Percentiles rank a stretch among this genome's conserved stretches.
Evolutionary conservation across 2,329 filamentous ascomycete species (phyloP).

Genomic region (Simplicillium sp.): DNA sequence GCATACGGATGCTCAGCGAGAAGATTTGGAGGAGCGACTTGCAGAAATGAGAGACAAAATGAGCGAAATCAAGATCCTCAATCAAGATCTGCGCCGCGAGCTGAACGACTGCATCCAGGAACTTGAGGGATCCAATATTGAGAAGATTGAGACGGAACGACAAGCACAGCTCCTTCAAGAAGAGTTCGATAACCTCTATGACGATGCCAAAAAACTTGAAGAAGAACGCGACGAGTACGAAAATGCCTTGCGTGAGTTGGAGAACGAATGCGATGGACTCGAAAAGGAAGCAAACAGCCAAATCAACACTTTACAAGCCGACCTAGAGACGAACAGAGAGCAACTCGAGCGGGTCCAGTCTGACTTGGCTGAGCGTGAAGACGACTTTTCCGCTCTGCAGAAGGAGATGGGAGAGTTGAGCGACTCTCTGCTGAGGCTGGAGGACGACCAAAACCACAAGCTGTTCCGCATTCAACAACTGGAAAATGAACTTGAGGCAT

Average conservation of each 20-base stretch:
- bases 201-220: constrained; percentile 70
- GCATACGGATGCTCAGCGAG: constrained; percentile 67
- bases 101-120: constrained; percentile 72
- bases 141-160: constrained; percentile 51
- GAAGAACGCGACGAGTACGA: constrained; percentile 76
- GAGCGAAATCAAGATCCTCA: constrained; percentile 77
- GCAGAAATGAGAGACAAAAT: constrained; percentile 78
- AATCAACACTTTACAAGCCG: constrained; percentile 57
- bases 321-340: constrained; percentile 62
- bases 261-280: constrained; percentile 51
- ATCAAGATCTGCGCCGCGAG: constrained; percentile 78
- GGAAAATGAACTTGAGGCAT: constrained; percentile 72
- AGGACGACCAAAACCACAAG: constrained; percentile 80
- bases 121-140: constrained; percentile 62
- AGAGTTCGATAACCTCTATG: constrained; percentile 71
- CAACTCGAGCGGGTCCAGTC: constrained; percentile 61
- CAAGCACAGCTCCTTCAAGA: constrained; percentile 58
- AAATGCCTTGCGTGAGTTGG: constrained; percentile 64
- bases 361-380: constrained; percentile 66
- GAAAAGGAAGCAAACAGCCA: constrained; percentile 56
- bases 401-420: constrained; percentile 89
- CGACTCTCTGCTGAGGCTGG: constrained; percentile 74
- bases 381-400: constrained; percentile 87
- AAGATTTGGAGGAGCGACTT: constrained; percentile 77
- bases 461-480: constrained; percentile 70